phyloP scores from a whole-genome alignment of 2,329 filamentous ascomycete species.

The Neoarthrinium moseri region DNA sequence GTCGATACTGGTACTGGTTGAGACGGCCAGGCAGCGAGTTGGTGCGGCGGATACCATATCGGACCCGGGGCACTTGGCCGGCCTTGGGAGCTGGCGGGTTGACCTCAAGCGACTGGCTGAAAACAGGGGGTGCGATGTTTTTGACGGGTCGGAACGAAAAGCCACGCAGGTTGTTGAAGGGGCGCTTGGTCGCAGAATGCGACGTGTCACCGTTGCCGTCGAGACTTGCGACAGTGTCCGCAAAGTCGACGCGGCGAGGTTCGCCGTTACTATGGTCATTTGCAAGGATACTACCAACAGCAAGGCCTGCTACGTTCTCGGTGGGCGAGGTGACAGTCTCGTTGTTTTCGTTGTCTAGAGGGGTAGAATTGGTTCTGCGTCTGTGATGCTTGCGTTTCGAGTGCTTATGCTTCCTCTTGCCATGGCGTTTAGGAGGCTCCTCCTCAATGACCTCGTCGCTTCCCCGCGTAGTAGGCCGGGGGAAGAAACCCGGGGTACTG shows the following conservation, averaged over 20 bases:
- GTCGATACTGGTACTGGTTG: slow-evolving; percentile 41
- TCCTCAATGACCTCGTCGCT: slow-evolving; percentile 47
- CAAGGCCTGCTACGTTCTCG: slow-evolving; percentile 8
- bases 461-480: slow-evolving; percentile 35
- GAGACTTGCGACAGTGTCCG: slow-evolving; percentile 25
- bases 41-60: slow-evolving; percentile 68
- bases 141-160: slow-evolving; percentile 64
- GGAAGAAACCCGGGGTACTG: slow-evolving; percentile 31
- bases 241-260: slow-evolving; percentile 60
- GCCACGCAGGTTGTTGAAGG: slow-evolving; percentile 55
- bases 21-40: slow-evolving; percentile 73
- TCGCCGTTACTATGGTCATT: slow-evolving; percentile 32
- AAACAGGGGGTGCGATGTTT: slow-evolving; percentile 70
- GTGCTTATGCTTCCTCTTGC: slow-evolving; percentile 36
- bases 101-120: slow-evolving; percentile 45
- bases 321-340: not conserved
- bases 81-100: slow-evolving; percentile 26
- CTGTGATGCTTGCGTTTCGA: slow-evolving; percentile 43
- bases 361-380: slow-evolving; percentile 23
- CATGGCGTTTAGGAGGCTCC: slow-evolving; percentile 29
- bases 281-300: not conserved
- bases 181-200: slow-evolving; percentile 32
- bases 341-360: slow-evolving; percentile 18
- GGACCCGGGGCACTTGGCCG: slow-evolving; percentile 54
- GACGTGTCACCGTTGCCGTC: slow-evolving; percentile 26